Percentiles rank a stretch among this genome's conserved stretches.
These are phyloP conservation scores for Fusarium albosuccineum DNA, from an alignment of 2,329 filamentous ascomycete species.

Conservation along the genomic window DNA sequence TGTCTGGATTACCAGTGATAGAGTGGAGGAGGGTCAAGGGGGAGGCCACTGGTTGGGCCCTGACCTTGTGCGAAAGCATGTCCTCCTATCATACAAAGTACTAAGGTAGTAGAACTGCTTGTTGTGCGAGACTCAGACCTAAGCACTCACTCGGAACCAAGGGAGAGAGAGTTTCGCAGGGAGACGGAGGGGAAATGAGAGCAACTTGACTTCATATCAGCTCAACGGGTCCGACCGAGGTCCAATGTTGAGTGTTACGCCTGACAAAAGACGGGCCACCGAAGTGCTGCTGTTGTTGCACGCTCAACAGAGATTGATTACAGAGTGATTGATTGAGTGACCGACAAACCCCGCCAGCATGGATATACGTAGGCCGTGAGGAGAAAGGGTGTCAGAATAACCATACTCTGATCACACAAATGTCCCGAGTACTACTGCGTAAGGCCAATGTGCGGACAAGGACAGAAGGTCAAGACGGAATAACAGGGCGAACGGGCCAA, in stretches of 20 bases:
- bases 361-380: slow-evolving; percentile 35
- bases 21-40: slow-evolving; percentile 40
- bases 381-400: slow-evolving; percentile 13
- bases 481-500: slow-evolving; percentile 41
- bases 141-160: slow-evolving; percentile 20
- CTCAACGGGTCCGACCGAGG: slow-evolving; percentile 29
- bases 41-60: slow-evolving; percentile 36
- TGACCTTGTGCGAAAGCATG: slow-evolving; percentile 31
- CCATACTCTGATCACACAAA: neutral
- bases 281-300: slow-evolving; percentile 5
- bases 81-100: slow-evolving; percentile 7
- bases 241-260: slow-evolving; percentile 10
- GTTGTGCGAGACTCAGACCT: slow-evolving; percentile 20
- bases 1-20: slow-evolving; percentile 35
- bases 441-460: slow-evolving; percentile 1
- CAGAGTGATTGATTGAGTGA: slow-evolving; percentile 23
- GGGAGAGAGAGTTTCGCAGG: slow-evolving; percentile 27
- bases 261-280: slow-evolving; percentile 6
- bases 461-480: slow-evolving; percentile 18
- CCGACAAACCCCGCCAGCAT: slow-evolving; percentile 42
- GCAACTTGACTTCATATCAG: slow-evolving; percentile 28
- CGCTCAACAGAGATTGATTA: slow-evolving; percentile 27
- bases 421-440: slow-evolving; percentile 4
- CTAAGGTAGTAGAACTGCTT: slow-evolving; percentile 11
- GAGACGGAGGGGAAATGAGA: slow-evolving; percentile 34